Base-by-base conservation (phyloP, 2,329 filamentous ascomycete genomes). In the Arachnomyces sp. region DNA sequence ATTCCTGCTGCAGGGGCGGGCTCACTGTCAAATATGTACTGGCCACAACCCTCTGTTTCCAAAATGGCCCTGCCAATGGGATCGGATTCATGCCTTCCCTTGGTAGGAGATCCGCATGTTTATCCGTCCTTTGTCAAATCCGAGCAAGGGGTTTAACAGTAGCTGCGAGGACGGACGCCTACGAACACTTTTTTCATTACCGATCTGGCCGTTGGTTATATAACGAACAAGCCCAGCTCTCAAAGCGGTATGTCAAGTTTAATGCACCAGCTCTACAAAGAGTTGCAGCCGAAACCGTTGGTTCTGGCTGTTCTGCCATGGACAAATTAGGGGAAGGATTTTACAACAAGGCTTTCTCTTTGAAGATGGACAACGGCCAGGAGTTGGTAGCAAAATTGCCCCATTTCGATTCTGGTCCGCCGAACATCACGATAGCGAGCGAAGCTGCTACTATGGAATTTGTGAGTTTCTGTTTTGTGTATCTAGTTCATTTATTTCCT, bases 201-300 rank as follows among this genome's bases (percentile, higher is more conserved):
- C 56, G 53, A 3, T 50, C 52, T 38, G 59, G 57, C 16, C 48
- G 59, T 33, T 62, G 57, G 56, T 40, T 61, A 35, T 54, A 54
- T 51, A 45, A 65, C 39, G 63, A 66, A 39, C 33, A 56, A 7
- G 33, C 28, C 3, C 54, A 59, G 41, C 48, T 60, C 16, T 40
- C 47, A 44, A 50, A 50, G 15, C 52, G 60, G 30, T 54, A 55
- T 40, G 34, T 47, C n/a, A 35, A 34, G 7, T 66, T 66, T 43
- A 53, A 65, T 49, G 48, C 64, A 5, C 16, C 49, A 33, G 53
- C 47, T 18, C 55, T 67, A 1, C 42, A 57, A 42, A 34, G 47
- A 6, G 44, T 55, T 31, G 59, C 59, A 16, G 48, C 51, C 29
- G 33, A 46, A 17, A 46, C 45, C 31, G 31, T 54, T 15, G 50